Evolutionary conservation across 2,329 filamentous ascomycete genomes (phyloP).

Genomic region (Diaporthe velutina): DNA sequence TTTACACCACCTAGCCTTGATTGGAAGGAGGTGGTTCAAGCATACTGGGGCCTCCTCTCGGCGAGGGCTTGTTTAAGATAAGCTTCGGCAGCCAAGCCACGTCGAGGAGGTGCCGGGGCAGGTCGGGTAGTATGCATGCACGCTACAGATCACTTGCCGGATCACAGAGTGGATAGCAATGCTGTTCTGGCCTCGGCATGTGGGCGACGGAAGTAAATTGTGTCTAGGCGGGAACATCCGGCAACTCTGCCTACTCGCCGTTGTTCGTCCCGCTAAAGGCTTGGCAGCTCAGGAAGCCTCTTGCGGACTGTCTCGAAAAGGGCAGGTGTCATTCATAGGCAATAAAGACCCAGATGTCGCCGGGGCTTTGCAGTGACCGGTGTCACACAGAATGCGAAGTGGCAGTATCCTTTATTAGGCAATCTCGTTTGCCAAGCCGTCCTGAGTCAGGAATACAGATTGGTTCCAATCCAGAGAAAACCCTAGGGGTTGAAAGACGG

Average conservation of each 20-base stretch:
- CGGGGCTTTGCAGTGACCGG: background rate
- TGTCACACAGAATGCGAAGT: background rate
- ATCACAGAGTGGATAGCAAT: background rate
- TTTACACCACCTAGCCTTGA: background rate
- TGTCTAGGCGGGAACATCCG: background rate
- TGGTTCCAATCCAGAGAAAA: too few species aligned
- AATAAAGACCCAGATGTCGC: background rate
- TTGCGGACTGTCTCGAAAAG: background rate
- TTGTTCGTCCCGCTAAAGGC: background rate
- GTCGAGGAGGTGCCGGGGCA: slow-evolving; percentile 17
- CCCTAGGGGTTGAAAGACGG: too few species aligned
- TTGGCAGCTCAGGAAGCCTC: background rate
- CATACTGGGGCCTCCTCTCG: background rate
- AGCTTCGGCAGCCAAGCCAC: slow-evolving; percentile 21
- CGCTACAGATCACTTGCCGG: background rate
- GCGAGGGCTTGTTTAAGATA: slow-evolving; percentile 23
- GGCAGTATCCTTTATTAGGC: background rate
- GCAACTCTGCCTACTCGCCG: background rate
- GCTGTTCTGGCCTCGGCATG: background rate
- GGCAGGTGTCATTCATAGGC: background rate
- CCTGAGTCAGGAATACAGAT: background rate
- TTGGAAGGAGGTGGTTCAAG: slow-evolving; percentile 13
- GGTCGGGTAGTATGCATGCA: slow-evolving; percentile 3
- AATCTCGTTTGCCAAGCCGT: background rate
- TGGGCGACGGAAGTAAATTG: background rate